These are phyloP conservation scores for Hypsizygus marmoreus DNA, from an alignment of 768 basidiomycete species.

Conservation along the genomic window DNA sequence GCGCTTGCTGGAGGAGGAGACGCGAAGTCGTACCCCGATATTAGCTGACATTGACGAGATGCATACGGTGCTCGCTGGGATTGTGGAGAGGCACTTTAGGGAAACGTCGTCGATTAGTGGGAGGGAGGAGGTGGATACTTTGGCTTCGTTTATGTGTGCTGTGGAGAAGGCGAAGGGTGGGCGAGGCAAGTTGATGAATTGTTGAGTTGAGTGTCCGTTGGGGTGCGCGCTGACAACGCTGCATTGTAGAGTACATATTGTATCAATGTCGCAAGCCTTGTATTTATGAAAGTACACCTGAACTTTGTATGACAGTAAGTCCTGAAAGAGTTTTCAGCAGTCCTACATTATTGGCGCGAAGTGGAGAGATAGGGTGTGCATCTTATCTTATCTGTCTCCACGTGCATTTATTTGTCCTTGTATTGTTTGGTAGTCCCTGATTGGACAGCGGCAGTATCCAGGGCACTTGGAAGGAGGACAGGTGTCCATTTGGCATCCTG, in stretches of 20 bases:
- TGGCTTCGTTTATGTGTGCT: constrained; percentile 78
- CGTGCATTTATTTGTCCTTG: background rate
- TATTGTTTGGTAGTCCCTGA: too few relatives aligned
- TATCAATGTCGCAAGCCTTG: too few relatives aligned
- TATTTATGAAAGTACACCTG: background rate
- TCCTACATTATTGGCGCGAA: background rate
- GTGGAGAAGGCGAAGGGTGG: constrained; percentile 60
- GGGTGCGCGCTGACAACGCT: too few relatives aligned
- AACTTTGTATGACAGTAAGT: too few relatives aligned
- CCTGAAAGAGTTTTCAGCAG: too few relatives aligned
- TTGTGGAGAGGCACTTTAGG: constrained; percentile 76
- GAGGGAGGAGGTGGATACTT: constrained; percentile 78
- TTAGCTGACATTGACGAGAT: constrained; percentile 71
- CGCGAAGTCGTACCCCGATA: constrained; percentile 57
- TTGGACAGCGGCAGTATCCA: background rate
- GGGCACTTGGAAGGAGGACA: background rate
- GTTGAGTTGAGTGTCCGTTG: too few relatives aligned
- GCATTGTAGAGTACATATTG: too few relatives aligned
- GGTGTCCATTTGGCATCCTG: too few relatives aligned
- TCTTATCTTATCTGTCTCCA: constrained; percentile 13
- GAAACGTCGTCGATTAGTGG: constrained; percentile 50
- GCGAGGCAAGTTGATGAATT: constrained; percentile 23
- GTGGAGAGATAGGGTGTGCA: background rate
- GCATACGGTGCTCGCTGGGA: constrained; percentile 62
- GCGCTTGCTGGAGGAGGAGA: constrained; percentile 68